phyloP scores from a whole-genome alignment of 1,284 basidiomycete species.

The Malassezia globosa region DNA sequence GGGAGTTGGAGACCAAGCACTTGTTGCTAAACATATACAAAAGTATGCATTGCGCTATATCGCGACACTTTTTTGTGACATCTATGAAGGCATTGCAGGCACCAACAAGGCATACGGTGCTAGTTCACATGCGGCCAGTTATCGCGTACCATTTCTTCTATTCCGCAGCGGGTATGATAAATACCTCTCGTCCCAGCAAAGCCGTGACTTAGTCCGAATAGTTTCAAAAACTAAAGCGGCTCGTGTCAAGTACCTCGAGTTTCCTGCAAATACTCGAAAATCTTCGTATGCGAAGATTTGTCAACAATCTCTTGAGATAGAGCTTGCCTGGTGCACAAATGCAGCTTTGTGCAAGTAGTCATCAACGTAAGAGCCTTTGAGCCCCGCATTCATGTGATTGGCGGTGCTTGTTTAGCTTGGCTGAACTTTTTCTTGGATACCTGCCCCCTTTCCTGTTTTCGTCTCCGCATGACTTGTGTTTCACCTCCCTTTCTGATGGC shows the following conservation, averaged over 20 bases:
- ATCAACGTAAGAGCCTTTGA: too few species aligned
- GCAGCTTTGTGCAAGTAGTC: too few species aligned
- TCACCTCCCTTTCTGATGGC: too few species aligned
- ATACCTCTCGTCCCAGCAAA: constrained; percentile 56
- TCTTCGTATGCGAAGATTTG: constrained; percentile 18
- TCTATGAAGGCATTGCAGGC: constrained; percentile 50
- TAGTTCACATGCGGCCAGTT: constrained; percentile 52
- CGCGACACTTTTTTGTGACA: constrained; percentile 55
- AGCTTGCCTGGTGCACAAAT: constrained; percentile 5
- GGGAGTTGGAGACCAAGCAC: constrained; percentile 19
- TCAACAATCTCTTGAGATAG: constrained; percentile 12
- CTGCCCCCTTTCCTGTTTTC: too few species aligned
- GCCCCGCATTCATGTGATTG: too few species aligned
- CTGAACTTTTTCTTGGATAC: too few species aligned
- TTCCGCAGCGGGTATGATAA: constrained; percentile 54
- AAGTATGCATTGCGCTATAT: constrained; percentile 58
- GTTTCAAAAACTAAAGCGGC: constrained; percentile 21
- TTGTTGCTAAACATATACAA: constrained; percentile 52
- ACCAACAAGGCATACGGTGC: constrained; percentile 54
- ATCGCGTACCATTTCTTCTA: constrained; percentile 54
- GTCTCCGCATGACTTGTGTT: too few species aligned
- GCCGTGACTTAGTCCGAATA: constrained; percentile 47
- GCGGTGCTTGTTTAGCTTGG: too few species aligned
- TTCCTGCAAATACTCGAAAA: constrained; percentile 32
- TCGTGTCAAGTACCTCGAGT: constrained; percentile 22